Evolutionary conservation across 768 basidiomycete species (phyloP).

Genomic region (Gelatoporia subvermispora): DNA sequence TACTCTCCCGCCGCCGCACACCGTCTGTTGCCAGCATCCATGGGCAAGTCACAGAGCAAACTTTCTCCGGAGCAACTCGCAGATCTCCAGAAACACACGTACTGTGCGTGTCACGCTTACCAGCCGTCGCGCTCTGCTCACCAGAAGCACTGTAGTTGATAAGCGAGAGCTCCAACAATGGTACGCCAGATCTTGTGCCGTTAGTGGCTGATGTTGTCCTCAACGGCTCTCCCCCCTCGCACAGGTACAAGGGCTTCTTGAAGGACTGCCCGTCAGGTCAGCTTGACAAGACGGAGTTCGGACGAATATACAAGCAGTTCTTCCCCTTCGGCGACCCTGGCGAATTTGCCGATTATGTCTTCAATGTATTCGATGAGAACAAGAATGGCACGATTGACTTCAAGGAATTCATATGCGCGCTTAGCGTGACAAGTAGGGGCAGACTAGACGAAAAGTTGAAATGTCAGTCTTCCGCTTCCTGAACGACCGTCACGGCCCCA

Average conservation of each 20-base stretch:
- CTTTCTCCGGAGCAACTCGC: constrained; percentile 89
- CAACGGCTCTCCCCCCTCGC: constrained; percentile 2
- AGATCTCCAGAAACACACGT: constrained; percentile 96
- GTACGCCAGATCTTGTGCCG: constrained; percentile 33
- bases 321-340: constrained; percentile 98
- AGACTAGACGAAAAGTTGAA: constrained; percentile 95
- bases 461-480: constrained; percentile 51
- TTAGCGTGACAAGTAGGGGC: constrained; percentile 92
- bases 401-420: constrained; percentile 97
- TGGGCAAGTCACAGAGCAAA: constrained; percentile 98
- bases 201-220: constrained; percentile 12
- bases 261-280: constrained; percentile 98
- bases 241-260: constrained; percentile 98
- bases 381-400: constrained; percentile 98
- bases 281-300: constrained; percentile 92
- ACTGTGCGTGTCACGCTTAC: constrained; percentile 56
- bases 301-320: constrained; percentile 99
- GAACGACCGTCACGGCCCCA: not conserved
- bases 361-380: constrained; percentile 95
- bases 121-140: constrained; percentile 9
- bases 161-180: constrained; percentile 97
- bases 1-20: not conserved
- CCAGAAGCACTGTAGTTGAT: constrained; percentile 55
- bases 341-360: constrained; percentile 97
- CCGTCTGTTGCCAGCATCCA: constrained; percentile 25